Conservation (phyloP, 495 filamentous ascomycete genomes). For the Parmelia sp. region DNA sequence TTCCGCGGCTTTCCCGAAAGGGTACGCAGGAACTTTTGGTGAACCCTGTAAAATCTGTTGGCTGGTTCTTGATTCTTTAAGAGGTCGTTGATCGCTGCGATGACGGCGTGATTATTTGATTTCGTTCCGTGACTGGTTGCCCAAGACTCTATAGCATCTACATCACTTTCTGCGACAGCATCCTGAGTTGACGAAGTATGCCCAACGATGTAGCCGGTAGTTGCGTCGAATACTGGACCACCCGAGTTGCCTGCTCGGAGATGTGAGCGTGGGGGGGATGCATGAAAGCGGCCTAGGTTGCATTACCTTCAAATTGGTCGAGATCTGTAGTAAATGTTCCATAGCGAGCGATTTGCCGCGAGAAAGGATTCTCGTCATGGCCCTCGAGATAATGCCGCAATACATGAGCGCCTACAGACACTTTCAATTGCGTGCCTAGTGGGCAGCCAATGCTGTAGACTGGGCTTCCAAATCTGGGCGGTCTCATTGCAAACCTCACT, state of each 20-base stretch:
- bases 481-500: neutral
- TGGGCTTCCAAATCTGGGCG: neutral
- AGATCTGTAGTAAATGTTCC: neutral
- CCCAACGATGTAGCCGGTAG: neutral
- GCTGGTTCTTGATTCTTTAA: neutral
- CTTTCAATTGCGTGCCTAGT: neutral
- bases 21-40: constrained; percentile 3
- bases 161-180: neutral
- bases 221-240: neutral
- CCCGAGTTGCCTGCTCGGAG: neutral
- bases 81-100: neutral
- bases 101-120: neutral
- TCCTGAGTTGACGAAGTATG: constrained; percentile 5
- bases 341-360: neutral
- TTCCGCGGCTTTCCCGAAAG: neutral
- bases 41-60: neutral
- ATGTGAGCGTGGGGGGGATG: neutral
- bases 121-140: too few species aligned
- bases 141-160: neutral
- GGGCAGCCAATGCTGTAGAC: neutral
- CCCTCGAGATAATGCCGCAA: neutral
- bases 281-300: neutral
- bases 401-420: neutral
- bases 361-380: neutral
- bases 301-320: neutral